These are phyloP conservation scores for Trypanosoma vivax DNA, from an alignment of 208 protist genomes.

Conservation along the genomic window DNA sequence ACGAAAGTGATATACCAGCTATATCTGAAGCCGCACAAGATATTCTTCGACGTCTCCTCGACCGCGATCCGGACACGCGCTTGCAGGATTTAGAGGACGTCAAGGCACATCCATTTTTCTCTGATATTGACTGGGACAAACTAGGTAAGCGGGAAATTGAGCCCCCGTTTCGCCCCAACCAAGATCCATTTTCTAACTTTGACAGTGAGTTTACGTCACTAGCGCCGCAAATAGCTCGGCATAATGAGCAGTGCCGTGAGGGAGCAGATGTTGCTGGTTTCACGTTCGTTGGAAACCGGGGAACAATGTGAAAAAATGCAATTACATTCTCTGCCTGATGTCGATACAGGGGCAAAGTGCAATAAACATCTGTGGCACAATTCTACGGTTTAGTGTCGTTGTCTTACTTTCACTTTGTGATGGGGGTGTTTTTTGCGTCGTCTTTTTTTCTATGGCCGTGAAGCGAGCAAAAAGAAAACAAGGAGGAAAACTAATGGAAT, in stretches of 20 bases:
- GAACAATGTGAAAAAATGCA: not conserved
- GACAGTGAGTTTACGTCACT: constrained; percentile 63
- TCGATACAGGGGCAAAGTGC: too few relatives aligned
- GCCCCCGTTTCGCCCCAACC: constrained; percentile 64
- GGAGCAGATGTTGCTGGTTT: constrained; percentile 52
- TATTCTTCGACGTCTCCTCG: constrained; percentile 69
- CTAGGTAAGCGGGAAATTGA: constrained; percentile 57
- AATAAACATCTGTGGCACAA: too few relatives aligned
- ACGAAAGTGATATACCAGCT: constrained; percentile 21
- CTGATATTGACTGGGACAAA: constrained; percentile 57
- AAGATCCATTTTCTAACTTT: constrained; percentile 73
- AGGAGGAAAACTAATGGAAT: not conserved
- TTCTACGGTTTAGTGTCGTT: constrained; percentile 9
- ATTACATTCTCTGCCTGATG: too few relatives aligned
- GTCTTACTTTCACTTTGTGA: constrained; percentile 12
- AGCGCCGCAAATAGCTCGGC: constrained; percentile 20
- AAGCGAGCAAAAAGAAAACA: not conserved
- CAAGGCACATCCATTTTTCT: constrained; percentile 80
- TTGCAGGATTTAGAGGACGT: constrained; percentile 78
- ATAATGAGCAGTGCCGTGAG: constrained; percentile 22
- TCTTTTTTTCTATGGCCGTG: constrained; percentile 7
- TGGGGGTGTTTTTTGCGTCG: constrained; percentile 1
- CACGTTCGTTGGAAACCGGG: constrained; percentile 52
- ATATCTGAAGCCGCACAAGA: constrained; percentile 61
- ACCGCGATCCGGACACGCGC: constrained; percentile 68